A percentile compares a stretch with the other conserved stretches of the same genome.
Evolutionary conservation across 2,329 filamentous ascomycete genomes (phyloP).

Genomic region (Raffaelea arxii): DNA sequence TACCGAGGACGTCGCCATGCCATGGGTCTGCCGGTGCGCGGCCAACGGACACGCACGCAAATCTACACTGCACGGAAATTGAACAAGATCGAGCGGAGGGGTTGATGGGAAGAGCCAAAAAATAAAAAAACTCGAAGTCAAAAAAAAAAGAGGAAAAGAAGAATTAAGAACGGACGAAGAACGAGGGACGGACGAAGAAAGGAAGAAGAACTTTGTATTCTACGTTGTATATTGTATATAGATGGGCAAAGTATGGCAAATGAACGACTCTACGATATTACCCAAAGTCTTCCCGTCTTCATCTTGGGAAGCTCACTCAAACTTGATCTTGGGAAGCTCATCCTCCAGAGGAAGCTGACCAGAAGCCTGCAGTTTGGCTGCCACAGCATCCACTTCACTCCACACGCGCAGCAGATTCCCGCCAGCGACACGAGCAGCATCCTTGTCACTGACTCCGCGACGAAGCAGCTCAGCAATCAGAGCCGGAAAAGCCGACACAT

Average conservation of each 20-base stretch:
- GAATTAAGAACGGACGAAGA: constrained; percentile 7
- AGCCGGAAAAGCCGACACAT: constrained; percentile 75
- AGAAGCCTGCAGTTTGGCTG: constrained; percentile 50
- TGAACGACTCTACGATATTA: too few relatives aligned
- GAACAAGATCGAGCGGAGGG: constrained; percentile 44
- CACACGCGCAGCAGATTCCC: constrained; percentile 78
- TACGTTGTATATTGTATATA: constrained; percentile 4
- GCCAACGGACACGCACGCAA: constrained; percentile 78
- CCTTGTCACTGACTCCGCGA: constrained; percentile 62
- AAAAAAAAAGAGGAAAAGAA: not conserved
- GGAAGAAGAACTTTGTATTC: not conserved
- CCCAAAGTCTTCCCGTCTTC: too few relatives aligned
- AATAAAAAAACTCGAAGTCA: constrained; percentile 6
- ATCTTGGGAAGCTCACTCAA: not conserved
- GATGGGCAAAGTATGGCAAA: not conserved
- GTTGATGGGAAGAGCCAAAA: constrained; percentile 16
- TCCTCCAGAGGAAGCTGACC: constrained; percentile 47
- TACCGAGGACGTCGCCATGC: constrained; percentile 87
- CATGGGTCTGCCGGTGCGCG: constrained; percentile 82
- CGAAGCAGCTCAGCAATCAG: constrained; percentile 66
- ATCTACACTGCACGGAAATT: constrained; percentile 51
- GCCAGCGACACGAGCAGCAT: constrained; percentile 68
- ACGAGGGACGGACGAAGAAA: not conserved
- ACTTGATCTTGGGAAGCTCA: constrained; percentile 23
- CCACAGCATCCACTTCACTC: constrained; percentile 66